phyloP scores from a whole-genome alignment of 1,284 basidiomycete genomes.

The Rhizopogon parksii region DNA sequence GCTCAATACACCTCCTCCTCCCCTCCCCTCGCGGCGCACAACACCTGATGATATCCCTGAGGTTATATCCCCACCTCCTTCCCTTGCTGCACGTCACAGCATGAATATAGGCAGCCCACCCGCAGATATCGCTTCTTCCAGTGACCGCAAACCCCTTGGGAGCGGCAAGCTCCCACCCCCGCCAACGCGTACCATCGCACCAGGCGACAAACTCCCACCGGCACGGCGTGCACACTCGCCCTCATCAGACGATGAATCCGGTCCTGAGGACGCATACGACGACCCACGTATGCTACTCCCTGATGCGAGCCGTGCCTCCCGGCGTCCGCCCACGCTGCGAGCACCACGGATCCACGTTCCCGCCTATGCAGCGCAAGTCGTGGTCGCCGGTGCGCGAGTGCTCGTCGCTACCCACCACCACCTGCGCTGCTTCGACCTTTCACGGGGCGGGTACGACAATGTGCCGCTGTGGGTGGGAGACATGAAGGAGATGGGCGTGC shows the following conservation, averaged over 20 bases:
- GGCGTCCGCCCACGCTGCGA: constrained; percentile 58
- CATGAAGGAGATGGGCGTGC: constrained; percentile 52
- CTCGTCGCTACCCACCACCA: constrained; percentile 58
- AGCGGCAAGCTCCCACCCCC: constrained; percentile 52
- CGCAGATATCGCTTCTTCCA: constrained; percentile 10
- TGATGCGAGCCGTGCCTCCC: constrained; percentile 75
- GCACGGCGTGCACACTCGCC: constrained; percentile 40
- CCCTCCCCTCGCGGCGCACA: constrained; percentile 20
- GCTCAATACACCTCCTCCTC: constrained; percentile 18
- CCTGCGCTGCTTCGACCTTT: constrained; percentile 60
- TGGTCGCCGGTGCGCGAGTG: constrained; percentile 56
- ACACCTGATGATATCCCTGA: constrained; percentile 11
- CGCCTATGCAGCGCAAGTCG: constrained; percentile 48
- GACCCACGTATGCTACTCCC: constrained; percentile 48
- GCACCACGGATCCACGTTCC: constrained; percentile 49
- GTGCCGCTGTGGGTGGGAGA: constrained; percentile 50
- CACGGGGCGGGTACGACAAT: constrained; percentile 30
- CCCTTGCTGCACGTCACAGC: constrained; percentile 19
- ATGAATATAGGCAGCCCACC: constrained; percentile 11
- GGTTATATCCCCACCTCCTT: constrained; percentile 16
- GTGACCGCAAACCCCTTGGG: constrained; percentile 44
- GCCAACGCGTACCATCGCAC: constrained; percentile 62
- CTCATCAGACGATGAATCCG: constrained; percentile 52
- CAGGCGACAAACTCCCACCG: constrained; percentile 63
- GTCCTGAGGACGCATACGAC: constrained; percentile 37